Base-by-base conservation (phyloP, 805 yeast genomes). In the Blastobotrys peoriensis region DNA sequence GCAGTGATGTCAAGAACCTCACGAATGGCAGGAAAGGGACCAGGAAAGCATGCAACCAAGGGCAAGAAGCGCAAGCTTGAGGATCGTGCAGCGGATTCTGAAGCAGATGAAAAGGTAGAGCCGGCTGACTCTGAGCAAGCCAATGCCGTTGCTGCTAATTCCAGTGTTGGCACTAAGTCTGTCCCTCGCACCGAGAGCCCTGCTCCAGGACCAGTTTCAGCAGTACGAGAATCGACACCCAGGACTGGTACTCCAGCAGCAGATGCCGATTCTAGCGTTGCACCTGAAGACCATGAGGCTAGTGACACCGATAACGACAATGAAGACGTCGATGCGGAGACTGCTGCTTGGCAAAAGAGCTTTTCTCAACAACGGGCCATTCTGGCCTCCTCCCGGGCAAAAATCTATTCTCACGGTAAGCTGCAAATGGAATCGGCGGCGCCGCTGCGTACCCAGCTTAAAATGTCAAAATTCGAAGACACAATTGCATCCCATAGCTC, bases 341-440 rank as follows among this genome's bases (percentile, higher is more conserved):
- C 80, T 38, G 83, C 83, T 43, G 78, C 86, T 1, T 89, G 97
- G 97, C 82, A 83, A 54, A 76, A 76, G n/a, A 64, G 81, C 33
- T 87, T 93, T 0, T 84, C 95, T 0, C 82, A 82, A 49, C 75
- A 83, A 0, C 68, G 96, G 46, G 86, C 91, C 13, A 81, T 83
- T 42, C 75, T 85, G 49, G 81, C 95, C 57, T 64, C 78, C 20
- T 72, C 74, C 45, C 73, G 98, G 53, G 72, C 85, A 0, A 75
- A 73, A 2, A 64, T 87, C 38, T 88, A 91, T 58, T 75, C 73
- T 17, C 74, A 75, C 15, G 67, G 71, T 46, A 73, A 69, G 43
- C 61, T 89, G 5, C 83, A 84, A 49, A 63, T 71, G 10, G 80
- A 86, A 33, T 80, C 86, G 0, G 79, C 75, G 16, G 95, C 96